Conservation (phyloP, 1,284 basidiomycete species). For the Pyrrhoderma noxium region DNA sequence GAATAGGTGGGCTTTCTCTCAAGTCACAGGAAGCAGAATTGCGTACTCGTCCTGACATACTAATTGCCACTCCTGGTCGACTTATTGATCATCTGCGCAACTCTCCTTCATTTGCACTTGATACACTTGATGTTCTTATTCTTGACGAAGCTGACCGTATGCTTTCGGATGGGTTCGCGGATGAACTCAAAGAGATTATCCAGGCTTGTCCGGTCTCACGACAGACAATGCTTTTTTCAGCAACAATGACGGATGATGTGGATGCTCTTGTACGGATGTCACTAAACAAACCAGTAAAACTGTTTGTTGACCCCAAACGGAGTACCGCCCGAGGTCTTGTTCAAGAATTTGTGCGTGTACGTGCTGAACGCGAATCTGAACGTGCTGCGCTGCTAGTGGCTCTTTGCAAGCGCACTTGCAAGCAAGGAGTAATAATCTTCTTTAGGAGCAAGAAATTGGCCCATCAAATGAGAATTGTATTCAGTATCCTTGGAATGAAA, state of each 20-base stretch:
- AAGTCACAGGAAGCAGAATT: conserved; percentile 86
- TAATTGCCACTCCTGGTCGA: conserved; percentile 94
- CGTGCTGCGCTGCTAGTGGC: conserved; percentile 78
- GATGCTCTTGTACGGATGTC: conserved; percentile 91
- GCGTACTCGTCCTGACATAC: conserved; percentile 81
- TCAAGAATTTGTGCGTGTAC: conserved; percentile 93
- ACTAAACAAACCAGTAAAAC: conserved; percentile 83
- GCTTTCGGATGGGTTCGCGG: conserved; percentile 96
- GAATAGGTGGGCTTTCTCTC: conserved; percentile 78
- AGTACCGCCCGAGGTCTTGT: conserved; percentile 83
- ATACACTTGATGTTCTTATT: conserved; percentile 88
- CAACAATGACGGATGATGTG: conserved; percentile 96
- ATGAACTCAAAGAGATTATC: conserved; percentile 92
- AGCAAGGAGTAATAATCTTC: conserved; percentile 83
- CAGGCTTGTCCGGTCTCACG: conserved; percentile 81
- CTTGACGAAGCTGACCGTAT: conserved; percentile 98
- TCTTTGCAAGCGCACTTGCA: conserved; percentile 85
- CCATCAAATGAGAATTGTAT: conserved; percentile 93
- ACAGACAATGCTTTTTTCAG: conserved; percentile 98
- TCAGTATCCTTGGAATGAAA: conserved; percentile 81
- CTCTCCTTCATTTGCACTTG: conserved; percentile 88
- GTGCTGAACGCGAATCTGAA: conserved; percentile 71
- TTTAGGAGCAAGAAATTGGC: conserved; percentile 94
- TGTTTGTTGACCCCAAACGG: conserved; percentile 94
- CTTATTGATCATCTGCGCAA: conserved; percentile 97